These are phyloP conservation scores for Penicillium macrosclerotiorum DNA, from an alignment of 495 filamentous ascomycete species.

Conservation along the genomic window DNA sequence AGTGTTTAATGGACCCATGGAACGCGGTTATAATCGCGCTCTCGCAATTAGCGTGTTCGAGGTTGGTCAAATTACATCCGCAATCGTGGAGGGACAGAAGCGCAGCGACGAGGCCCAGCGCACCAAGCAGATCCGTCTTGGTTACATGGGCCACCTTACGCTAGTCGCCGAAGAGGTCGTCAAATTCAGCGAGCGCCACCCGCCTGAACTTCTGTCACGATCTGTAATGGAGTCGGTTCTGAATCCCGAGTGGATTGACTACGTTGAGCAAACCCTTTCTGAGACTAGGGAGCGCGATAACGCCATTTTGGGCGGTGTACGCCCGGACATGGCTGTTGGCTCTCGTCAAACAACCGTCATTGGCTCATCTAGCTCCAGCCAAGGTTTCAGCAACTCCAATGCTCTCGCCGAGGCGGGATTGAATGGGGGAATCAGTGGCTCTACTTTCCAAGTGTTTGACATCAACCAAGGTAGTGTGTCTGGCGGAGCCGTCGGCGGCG, in stretches of 20 bases:
- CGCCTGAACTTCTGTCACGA: slow-evolving; percentile 80
- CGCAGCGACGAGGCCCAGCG: slow-evolving; percentile 80
- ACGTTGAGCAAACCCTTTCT: slow-evolving; percentile 90
- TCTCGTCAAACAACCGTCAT: slow-evolving; percentile 65
- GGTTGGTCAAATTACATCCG: slow-evolving; percentile 81
- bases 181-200: slow-evolving; percentile 94
- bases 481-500: slow-evolving; percentile 63
- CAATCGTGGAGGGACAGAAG: slow-evolving; percentile 86
- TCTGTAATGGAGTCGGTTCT: slow-evolving; percentile 85
- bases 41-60: slow-evolving; percentile 94
- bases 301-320: slow-evolving; percentile 93
- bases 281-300: slow-evolving; percentile 97
- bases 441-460: slow-evolving; percentile 73
- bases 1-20: slow-evolving; percentile 98
- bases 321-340: slow-evolving; percentile 78
- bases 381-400: slow-evolving; percentile 56
- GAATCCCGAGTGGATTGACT: slow-evolving; percentile 85
- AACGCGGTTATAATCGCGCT: slow-evolving; percentile 86
- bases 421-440: slow-evolving; percentile 51
- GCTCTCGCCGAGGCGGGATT: slow-evolving; percentile 77
- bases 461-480: slow-evolving; percentile 64
- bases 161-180: slow-evolving; percentile 98
- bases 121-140: slow-evolving; percentile 82
- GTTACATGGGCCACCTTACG: slow-evolving; percentile 98
- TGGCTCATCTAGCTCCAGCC: slow-evolving; percentile 58